Conservation (phyloP, 2,329 filamentous ascomycete genomes). For the Apiospora rasikravindrae region DNA sequence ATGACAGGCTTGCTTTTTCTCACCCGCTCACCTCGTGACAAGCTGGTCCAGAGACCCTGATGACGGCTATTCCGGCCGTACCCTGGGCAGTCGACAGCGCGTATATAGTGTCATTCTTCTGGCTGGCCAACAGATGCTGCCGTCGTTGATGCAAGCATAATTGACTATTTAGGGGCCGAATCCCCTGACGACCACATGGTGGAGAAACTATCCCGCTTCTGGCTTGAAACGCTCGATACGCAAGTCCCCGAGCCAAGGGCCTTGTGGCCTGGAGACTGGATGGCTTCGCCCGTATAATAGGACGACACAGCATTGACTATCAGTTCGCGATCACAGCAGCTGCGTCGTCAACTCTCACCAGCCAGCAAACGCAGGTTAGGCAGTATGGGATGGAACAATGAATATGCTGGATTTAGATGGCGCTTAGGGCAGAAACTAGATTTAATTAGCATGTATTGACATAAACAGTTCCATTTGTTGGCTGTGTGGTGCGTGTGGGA, state of each 20-base stretch:
- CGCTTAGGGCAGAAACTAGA: not conserved
- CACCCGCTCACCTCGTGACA: conserved; percentile 52
- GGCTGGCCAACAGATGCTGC: not conserved
- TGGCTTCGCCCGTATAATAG: conserved; percentile 15
- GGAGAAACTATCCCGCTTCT: not conserved
- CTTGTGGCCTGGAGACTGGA: not conserved
- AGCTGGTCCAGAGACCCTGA: conserved; percentile 82
- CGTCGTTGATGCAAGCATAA: not conserved
- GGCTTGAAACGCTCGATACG: not conserved
- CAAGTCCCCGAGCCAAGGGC: not conserved
- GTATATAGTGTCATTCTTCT: conserved; percentile 74
- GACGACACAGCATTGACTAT: conserved; percentile 24
- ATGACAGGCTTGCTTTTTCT: not conserved
- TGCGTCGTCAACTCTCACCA: not conserved
- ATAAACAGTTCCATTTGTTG: not conserved
- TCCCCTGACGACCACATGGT: not conserved
- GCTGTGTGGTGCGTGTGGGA: not conserved
- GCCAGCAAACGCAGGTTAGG: not conserved
- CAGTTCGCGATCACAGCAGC: not conserved
- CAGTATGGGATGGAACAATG: not conserved
- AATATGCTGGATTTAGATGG: not conserved
- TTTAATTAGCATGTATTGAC: not conserved
- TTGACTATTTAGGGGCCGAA: not conserved
- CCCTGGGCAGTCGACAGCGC: conserved; percentile 88
- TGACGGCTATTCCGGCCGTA: conserved; percentile 86